phyloP scores from a whole-genome alignment of 1,284 basidiomycete genomes.

The Ustilago loliicola region DNA sequence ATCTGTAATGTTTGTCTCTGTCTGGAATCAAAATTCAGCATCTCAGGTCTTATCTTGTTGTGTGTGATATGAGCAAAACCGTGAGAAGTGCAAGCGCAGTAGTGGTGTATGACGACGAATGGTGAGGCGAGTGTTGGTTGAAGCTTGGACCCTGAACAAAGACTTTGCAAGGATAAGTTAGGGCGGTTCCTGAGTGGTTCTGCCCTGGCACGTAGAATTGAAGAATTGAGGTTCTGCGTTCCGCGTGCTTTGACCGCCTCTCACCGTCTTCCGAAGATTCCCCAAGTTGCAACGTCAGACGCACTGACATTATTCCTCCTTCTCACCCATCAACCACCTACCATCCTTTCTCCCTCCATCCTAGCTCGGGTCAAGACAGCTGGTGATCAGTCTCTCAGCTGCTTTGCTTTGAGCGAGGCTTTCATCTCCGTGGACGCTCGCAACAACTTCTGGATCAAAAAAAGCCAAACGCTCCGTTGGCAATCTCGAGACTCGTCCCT shows the following conservation, averaged over 20 bases:
- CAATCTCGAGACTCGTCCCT: too few species aligned
- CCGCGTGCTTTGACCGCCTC: not conserved
- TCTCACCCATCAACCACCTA: not conserved
- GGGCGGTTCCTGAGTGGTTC: not conserved
- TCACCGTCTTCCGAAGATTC: conserved; percentile 2
- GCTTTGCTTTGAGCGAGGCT: too few species aligned
- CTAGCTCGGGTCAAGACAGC: not conserved
- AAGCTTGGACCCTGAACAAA: not conserved
- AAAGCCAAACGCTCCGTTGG: too few species aligned
- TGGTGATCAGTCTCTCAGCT: not conserved
- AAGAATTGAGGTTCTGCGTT: not conserved
- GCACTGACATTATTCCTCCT: not conserved
- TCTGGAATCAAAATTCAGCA: not conserved
- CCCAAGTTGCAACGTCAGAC: not conserved
- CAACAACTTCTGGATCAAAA: too few species aligned
- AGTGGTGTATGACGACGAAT: not conserved
- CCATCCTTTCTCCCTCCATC: not conserved
- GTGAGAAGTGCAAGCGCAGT: too few species aligned
- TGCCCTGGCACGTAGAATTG: not conserved
- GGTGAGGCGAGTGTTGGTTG: not conserved
- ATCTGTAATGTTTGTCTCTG: not conserved
- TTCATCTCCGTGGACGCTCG: too few species aligned
- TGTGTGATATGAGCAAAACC: not conserved
- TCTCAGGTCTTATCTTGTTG: not conserved
- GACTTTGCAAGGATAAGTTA: not conserved